Evolutionary conservation across 176 grass and related monocot genomes (phyloP), one percentile per base, ranked within the genome.

Genomic region (Cenchrus purpureus): DNA sequence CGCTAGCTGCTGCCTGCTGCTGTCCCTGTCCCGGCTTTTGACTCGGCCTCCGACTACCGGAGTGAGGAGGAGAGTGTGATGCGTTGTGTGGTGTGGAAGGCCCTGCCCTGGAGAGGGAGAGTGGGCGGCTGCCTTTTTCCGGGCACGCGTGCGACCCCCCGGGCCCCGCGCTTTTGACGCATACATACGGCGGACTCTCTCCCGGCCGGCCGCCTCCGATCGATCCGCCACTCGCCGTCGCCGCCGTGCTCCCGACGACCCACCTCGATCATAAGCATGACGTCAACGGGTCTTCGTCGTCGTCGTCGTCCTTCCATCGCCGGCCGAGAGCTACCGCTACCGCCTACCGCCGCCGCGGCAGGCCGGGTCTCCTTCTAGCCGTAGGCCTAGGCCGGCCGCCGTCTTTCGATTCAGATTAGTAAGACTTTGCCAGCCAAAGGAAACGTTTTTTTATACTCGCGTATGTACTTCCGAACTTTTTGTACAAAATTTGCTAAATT

Each of bases 101-200:
- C 58, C 58, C 22, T 25, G 22, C 22, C 22, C 22, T 15, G 71
- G 72, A 40, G 37, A 40, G 8, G 67, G 74, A 20, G 87, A 86
- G 88, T 84, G 84, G 89, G 85, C 81, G 81, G 89, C 81, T 79
- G 89, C 1, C 85, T 87, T 91, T 91, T 91, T 6, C 76, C 55
- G 63, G 89, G 85, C 89, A 91, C 89, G 89, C 89, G 89, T 91
- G 89, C 85, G 37, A 76, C 73, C 10, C 50, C 61, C 6, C 15
- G 73, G 89, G 70, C 10, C 89, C 74, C 80, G 10, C 7, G 80
- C 89, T 84, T 84, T 90, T 87, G 89, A 91, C 85, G 89, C 62
- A 65, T 65, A 7, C 55, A 6, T 2, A 61, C 57, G 7, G 22
- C 11, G 20, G 19, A 1, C n/a, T 10, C 58, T 0, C 58, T 7